Percentiles rank a stretch among this genome's conserved stretches.
Evolutionary conservation across 2,329 filamentous ascomycete genomes (phyloP).

Genomic region (Coleophoma eucalyptorum): DNA sequence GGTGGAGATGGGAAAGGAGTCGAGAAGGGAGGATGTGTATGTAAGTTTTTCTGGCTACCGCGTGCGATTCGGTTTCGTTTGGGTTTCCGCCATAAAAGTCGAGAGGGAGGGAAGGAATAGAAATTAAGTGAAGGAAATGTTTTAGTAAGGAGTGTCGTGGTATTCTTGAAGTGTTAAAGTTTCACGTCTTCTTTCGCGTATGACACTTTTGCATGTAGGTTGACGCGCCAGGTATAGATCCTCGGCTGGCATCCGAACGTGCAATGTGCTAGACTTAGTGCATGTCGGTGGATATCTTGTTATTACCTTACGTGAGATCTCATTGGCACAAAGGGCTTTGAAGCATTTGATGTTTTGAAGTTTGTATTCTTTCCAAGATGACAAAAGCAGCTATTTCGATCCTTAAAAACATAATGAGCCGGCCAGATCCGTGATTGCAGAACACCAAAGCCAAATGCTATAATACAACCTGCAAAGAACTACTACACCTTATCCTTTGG

Average conservation of each 20-base stretch:
- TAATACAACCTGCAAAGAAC: not conserved
- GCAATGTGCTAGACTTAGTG: no score
- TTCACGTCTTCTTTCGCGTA: not conserved
- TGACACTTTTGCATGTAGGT: not conserved
- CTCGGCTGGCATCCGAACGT: not conserved
- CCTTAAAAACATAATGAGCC: not conserved
- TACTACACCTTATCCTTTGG: not conserved
- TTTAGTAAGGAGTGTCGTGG: no score
- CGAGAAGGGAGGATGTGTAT: no score
- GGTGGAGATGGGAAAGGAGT: no score
- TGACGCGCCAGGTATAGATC: not conserved
- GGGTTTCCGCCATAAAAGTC: not conserved
- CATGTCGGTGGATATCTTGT: no score
- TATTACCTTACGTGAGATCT: not conserved
- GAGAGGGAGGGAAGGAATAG: no score
- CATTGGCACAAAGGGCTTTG: not conserved
- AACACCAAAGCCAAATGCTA: constrained; percentile 5
- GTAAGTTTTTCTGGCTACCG: not conserved
- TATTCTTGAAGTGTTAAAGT: not conserved
- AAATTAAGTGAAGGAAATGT: no score
- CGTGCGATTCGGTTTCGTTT: not conserved
- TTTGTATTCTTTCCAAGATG: not conserved
- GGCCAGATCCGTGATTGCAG: not conserved
- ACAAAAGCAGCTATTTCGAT: not conserved
- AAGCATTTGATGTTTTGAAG: not conserved